A percentile compares a stretch with the other conserved stretches of the same genome.
phyloP scores from a whole-genome alignment of 306 rosid genomes.

The Vigna nakashimae region DNA sequence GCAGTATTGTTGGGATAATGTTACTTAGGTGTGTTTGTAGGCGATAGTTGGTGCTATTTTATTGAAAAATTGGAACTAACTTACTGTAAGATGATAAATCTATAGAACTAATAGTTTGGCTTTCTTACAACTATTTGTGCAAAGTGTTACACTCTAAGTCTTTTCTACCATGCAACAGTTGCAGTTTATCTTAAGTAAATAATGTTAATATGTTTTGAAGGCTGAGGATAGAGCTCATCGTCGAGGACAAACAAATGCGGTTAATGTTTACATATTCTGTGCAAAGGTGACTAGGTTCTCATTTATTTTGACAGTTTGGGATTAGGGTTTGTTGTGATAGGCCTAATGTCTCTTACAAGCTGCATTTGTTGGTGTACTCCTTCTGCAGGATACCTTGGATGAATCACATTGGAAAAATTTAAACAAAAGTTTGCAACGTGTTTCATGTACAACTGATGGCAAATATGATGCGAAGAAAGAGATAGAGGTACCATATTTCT shows the following conservation, averaged over 20 bases:
- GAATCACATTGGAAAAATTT: constrained; percentile 79
- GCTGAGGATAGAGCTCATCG: constrained; percentile 99
- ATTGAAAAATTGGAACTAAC: constrained; percentile 19
- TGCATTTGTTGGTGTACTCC: constrained; percentile 41
- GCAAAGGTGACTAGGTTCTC: constrained; percentile 73
- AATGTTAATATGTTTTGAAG: constrained; percentile 59
- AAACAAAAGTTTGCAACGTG: constrained; percentile 80
- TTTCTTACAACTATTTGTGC: constrained; percentile 11
- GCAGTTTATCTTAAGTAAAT: constrained; percentile 37
- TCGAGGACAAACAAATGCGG: constrained; percentile 91
- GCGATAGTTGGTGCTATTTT: constrained; percentile 24
- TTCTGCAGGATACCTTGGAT: constrained; percentile 76
- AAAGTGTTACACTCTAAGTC: constrained; percentile 26
- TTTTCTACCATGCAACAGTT: constrained; percentile 4
- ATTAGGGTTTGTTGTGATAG: constrained; percentile 25
- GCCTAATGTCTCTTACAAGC: constrained; percentile 36
- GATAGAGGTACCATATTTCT: constrained; percentile 56
- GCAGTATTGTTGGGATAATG: not conserved
- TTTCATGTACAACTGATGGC: constrained; percentile 86
- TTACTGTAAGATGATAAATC: constrained; percentile 7
- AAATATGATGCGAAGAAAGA: constrained; percentile 80
- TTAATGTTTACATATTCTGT: constrained; percentile 84
- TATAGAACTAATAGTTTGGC: constrained; percentile 24
- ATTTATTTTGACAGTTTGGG: constrained; percentile 36
- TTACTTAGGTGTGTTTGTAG: not conserved